Evolutionary conservation across 2,329 filamentous ascomycete species (phyloP), one percentile per base, ranked within the genome.

Genomic region (Venturia oleaginea): DNA sequence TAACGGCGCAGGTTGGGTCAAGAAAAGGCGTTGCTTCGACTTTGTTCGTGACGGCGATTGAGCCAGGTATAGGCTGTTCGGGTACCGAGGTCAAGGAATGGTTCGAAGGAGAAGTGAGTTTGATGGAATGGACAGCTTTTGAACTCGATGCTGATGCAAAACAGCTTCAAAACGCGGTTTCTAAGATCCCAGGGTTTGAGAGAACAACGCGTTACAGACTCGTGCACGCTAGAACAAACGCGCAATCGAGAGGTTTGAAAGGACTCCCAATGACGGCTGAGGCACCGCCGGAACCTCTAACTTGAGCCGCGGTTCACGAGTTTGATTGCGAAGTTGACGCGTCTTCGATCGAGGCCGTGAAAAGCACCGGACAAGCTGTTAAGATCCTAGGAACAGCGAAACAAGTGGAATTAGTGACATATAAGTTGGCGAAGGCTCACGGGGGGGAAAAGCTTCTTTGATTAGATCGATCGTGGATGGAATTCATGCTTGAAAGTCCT

Each of bases 191-290:
- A n/a, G 65, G 67, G 22, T 73, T 72, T 55, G 54, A 70, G 0
- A 69, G 71, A 22, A 70, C 70, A 1, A 64, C 70, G 2, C 65
- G 64, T 46, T 72, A 70, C 64, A 67, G 65, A 24, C 67, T 73
- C 3, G 65, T 70, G 1, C 71, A 70, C 46, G 71, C 71, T 15
- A 67, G 71, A 15, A 71, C 71, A 6, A 74, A 72, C 65, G 71
- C 71, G 4, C 70, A 73, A 54, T 73, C 71, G 34, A 66, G 71
- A 32, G 68, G 65, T 32, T 48, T 72, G 48, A 73, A 73, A 59
- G 72, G 71, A 0, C 62, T 73, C 3, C 67, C 71, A 5, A 67
- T 69, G 6, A 70, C 68, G 3, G 67, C 69, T 27, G 70, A 71
- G 57, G 68, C 70, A 1, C 62, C 63, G 42, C 69, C 69, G 22